These are phyloP conservation scores for Trametes versicolor DNA, from an alignment of 1,284 basidiomycete genomes.

Conservation along the genomic window DNA sequence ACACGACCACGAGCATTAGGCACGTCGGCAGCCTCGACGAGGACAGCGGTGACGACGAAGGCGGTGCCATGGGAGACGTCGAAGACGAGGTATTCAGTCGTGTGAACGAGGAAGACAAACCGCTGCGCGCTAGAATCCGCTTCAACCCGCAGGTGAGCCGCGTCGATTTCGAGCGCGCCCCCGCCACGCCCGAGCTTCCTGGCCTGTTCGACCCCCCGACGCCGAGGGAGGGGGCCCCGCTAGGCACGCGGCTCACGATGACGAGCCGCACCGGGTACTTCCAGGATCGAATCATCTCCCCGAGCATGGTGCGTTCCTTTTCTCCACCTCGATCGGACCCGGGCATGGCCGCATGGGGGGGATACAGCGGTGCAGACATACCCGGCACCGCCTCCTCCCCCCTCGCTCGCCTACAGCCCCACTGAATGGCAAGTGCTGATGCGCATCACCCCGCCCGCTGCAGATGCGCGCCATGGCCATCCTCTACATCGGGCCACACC, in stretches of 20 bases:
- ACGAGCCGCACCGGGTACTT: conserved; percentile 95
- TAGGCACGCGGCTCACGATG: conserved; percentile 83
- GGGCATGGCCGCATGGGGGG: background rate
- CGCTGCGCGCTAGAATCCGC: conserved; percentile 69
- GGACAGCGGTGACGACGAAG: conserved; percentile 34
- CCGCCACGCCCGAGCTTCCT: conserved; percentile 27
- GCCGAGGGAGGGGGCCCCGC: conserved; percentile 41
- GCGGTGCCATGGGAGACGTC: conserved; percentile 56
- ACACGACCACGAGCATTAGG: conserved; percentile 27
- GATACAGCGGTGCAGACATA: background rate
- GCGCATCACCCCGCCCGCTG: background rate
- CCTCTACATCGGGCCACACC: conserved; percentile 93
- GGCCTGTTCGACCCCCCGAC: conserved; percentile 32
- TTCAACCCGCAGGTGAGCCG: conserved; percentile 44
- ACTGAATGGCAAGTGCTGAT: conserved; percentile 25
- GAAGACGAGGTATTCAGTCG: conserved; percentile 55
- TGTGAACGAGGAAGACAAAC: conserved; percentile 66
- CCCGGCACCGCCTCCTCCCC: conserved; percentile 15
- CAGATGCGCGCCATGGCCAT: conserved; percentile 99
- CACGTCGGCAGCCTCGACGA: conserved; percentile 17
- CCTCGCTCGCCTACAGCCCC: background rate
- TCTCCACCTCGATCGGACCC: conserved; percentile 14
- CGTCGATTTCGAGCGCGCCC: conserved; percentile 28
- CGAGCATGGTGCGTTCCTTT: conserved; percentile 81
- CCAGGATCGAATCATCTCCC: conserved; percentile 90